These are phyloP conservation scores for Emydomyces testavorans DNA, from an alignment of 2,329 filamentous ascomycete genomes.

Conservation along the genomic window DNA sequence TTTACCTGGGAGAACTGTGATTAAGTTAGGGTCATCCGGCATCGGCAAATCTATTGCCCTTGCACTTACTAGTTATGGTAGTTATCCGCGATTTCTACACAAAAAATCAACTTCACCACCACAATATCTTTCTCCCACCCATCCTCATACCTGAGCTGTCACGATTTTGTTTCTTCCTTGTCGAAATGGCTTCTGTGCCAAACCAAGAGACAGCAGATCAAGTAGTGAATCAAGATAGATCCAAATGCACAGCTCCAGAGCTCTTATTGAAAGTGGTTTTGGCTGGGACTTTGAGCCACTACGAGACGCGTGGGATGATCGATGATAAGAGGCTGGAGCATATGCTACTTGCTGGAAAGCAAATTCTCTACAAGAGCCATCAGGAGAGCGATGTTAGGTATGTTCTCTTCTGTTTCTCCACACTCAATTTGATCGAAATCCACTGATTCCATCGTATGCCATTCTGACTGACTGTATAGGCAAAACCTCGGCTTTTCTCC, in stretches of 20 bases:
- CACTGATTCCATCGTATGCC: not conserved
- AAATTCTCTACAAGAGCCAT: conserved; percentile 48
- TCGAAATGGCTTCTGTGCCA: conserved; percentile 22
- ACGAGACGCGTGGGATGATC: conserved; percentile 49
- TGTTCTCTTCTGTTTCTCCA: conserved; percentile 6
- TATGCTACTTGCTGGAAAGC: conserved; percentile 49
- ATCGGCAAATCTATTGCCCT: conserved; percentile 4
- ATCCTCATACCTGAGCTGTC: not conserved
- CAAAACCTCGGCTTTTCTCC: conserved; percentile 47
- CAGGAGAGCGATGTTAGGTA: conserved; percentile 45
- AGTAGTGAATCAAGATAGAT: conserved; percentile 22
- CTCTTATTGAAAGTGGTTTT: conserved; percentile 40
- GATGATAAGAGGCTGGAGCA: conserved; percentile 47
- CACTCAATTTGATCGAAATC: not conserved
- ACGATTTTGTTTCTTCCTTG: not conserved
- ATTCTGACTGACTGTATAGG: conserved; percentile 24
- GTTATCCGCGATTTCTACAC: too few species aligned
- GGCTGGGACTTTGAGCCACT: conserved; percentile 44
- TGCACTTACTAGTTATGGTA: not conserved
- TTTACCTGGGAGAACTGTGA: too few species aligned
- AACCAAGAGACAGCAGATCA: conserved; percentile 20
- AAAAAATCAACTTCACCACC: conserved; percentile 1
- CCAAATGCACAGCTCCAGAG: conserved; percentile 37
- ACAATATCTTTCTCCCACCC: not conserved
- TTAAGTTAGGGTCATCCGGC: too few species aligned